Evolutionary conservation across 352 stramenopile species (phyloP), one percentile per base, ranked within the genome.

Genomic region (Plasmopara viticola): DNA sequence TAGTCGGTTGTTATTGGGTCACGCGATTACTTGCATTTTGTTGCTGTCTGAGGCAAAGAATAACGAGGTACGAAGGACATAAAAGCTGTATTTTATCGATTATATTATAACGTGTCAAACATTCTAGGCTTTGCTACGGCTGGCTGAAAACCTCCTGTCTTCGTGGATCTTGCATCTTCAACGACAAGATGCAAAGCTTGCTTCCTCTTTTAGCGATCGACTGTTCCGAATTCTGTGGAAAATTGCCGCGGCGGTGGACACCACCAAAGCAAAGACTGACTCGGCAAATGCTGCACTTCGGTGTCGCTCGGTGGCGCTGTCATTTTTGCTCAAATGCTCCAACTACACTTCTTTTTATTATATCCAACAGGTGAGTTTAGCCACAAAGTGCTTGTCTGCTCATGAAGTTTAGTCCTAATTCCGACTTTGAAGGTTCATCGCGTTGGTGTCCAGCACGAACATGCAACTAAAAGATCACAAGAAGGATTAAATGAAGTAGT

Each of bases 201-300:
- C 67, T 14, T 68, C 60, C 1, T 84, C 78, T 9, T 74, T 87
- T 41, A 80, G 67, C 46, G 79, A 92, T 33, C 74, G 81, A 29
- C 53, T 70, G 10, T 92, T 92, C 41, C 69, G 81, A 9, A 57
- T 84, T 20, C 40, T 92, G 13, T 92, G 78, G 78, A 92, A 87
- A 61, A 74, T 66, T 55, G 77, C 78, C 17, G 46, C 62, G 4
- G 48, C 62, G 0, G 18, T 70, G 2, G 76, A 84, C 25, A 42
- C 28, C 17, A 39, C 48, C 8, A 66, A 60, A 29, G 37, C 40
- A 53, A 61, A 60, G 9, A 31, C 48, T 3, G 44, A 59, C 51
- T 14, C 25, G 48, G 9, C 34, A 39, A 65, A 20, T 42, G 14
- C 10, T 25, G 73, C 71, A 20, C 62, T 87, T 9, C 57, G 33